phyloP scores from a whole-genome alignment of 306 rosid species.

The Delonix regia region DNA sequence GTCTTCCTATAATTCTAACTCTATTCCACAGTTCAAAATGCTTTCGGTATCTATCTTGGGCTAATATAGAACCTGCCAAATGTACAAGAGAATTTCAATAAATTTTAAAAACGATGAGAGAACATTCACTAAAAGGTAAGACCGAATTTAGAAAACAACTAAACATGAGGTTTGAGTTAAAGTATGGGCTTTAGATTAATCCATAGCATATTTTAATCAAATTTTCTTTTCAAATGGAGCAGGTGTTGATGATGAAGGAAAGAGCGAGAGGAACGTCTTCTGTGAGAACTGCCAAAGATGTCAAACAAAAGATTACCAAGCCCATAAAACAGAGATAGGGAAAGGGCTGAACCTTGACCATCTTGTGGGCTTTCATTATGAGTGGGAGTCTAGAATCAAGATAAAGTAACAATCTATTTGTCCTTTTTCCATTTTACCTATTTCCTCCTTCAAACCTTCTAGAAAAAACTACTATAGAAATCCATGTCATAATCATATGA shows the following conservation, averaged over 20 bases:
- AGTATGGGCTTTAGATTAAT: background rate
- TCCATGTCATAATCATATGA: background rate
- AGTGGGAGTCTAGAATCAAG: background rate
- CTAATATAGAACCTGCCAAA: background rate
- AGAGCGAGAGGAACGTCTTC: background rate
- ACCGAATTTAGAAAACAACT: background rate
- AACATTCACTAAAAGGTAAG: no score
- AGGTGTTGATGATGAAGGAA: no score
- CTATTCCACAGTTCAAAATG: background rate
- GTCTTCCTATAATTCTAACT: background rate
- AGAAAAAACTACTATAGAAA: background rate
- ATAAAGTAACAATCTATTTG: background rate
- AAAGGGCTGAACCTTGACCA: background rate
- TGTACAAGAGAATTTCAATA: background rate
- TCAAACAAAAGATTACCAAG: background rate
- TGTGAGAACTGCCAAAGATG: background rate
- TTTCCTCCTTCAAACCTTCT: constrained; percentile 5
- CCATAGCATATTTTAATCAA: no score
- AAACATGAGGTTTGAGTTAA: background rate
- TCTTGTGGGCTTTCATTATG: background rate
- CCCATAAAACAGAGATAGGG: background rate
- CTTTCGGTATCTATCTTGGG: background rate
- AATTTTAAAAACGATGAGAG: no score
- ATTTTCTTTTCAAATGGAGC: background rate
- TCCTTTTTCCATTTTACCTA: background rate